Evolutionary conservation across 345 rosid species (phyloP).

Genomic region (sweet orange (Citrus sinensis)): DVS_A1.0 CM039168.1:19653001-19653500

Average conservation of each 20-base stretch:
- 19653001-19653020: too few relatives aligned
- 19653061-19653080: too few relatives aligned
- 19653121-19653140: too few relatives aligned
- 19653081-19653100: too few relatives aligned
- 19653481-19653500: conserved; percentile 54
- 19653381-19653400: conserved; percentile 18
- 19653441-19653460: conserved; percentile 51
- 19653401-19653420: conserved; percentile 29
- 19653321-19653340: conserved; percentile 39
- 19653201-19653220: background rate
- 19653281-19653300: conserved; percentile 27
- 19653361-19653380: conserved; percentile 34
- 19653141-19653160: too few relatives aligned
- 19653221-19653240: background rate
- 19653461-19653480: conserved; percentile 50
- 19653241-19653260: background rate
- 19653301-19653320: conserved; percentile 52
- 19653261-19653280: background rate
- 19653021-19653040: too few relatives aligned
- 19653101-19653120: too few relatives aligned
- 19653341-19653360: conserved; percentile 48
- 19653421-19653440: conserved; percentile 32
- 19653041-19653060: too few relatives aligned
- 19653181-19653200: too few relatives aligned
- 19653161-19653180: too few relatives aligned